Conservation (phyloP, 176 grass and related monocot genomes). For the Chrysopogon serrulatus region DNA sequence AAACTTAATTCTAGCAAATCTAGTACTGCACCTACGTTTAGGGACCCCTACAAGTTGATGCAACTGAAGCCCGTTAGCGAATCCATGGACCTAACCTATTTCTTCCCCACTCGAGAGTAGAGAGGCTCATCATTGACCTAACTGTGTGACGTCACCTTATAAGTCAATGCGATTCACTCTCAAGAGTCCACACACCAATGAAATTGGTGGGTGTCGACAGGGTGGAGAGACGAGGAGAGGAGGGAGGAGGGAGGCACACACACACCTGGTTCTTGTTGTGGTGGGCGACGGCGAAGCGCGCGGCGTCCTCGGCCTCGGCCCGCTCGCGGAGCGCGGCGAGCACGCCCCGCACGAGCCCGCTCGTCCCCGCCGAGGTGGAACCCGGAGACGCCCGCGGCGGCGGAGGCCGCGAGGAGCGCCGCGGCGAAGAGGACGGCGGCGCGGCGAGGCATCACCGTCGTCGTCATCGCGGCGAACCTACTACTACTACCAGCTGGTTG, state of each 20-base stretch:
- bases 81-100: not conserved
- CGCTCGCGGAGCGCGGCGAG: conserved; percentile 49
- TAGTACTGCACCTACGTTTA: not conserved
- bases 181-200: not conserved
- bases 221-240: not conserved
- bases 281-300: conserved; percentile 72
- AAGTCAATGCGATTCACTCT: not conserved
- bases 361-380: conserved; percentile 50
- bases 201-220: not conserved
- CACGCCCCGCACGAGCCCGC: conserved; percentile 45
- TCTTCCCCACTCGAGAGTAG: not conserved
- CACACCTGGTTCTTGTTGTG: conserved; percentile 67
- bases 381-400: not conserved
- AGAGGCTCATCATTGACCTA: not conserved
- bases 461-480: not conserved
- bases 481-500: not conserved
- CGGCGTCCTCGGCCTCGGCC: conserved; percentile 82
- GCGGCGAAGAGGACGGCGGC: not conserved
- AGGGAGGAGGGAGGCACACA: not conserved
- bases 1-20: not conserved
- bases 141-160: not conserved
- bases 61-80: not conserved
- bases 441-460: not conserved
- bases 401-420: conserved; percentile 8
- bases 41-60: not conserved